A percentile compares a stretch with the other conserved stretches of the same genome.
Evolutionary conservation across 2,329 filamentous ascomycete genomes (phyloP).

Genomic region (Colletotrichum destructivum): DNA sequence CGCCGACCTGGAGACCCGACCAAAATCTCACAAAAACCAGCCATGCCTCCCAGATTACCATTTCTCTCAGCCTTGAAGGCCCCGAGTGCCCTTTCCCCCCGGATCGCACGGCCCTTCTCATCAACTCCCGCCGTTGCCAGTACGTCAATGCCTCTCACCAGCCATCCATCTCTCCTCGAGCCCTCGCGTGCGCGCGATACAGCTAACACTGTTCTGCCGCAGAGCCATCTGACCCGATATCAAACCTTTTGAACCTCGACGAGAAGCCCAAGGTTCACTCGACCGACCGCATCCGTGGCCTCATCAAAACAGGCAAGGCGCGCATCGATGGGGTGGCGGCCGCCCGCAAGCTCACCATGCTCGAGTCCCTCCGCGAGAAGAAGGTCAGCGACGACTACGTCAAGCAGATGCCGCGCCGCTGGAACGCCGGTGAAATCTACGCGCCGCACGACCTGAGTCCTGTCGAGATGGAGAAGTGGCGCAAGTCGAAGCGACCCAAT

Average conservation of each 20-base stretch:
- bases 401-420: slow-evolving; percentile 78
- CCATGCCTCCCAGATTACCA: slow-evolving; percentile 60
- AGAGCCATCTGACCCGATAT: slow-evolving; percentile 28
- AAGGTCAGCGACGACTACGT: slow-evolving; percentile 68
- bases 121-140: slow-evolving; percentile 31
- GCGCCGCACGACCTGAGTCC: slow-evolving; percentile 88
- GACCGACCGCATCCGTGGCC: slow-evolving; percentile 34
- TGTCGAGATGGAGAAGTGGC: slow-evolving; percentile 87
- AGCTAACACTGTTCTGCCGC: slow-evolving; percentile 18
- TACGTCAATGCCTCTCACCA: slow-evolving; percentile 23
- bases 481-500: slow-evolving; percentile 66
- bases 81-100: slow-evolving; percentile 35
- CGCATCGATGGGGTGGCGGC: slow-evolving; percentile 43
- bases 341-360: slow-evolving; percentile 51
- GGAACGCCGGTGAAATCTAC: slow-evolving; percentile 87
- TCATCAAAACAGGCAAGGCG: slow-evolving; percentile 45
- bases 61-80: slow-evolving; percentile 40
- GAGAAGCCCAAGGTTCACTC: slow-evolving; percentile 20
- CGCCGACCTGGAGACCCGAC: slow-evolving; percentile 12
- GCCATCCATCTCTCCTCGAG: not conserved
- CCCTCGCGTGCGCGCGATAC: not conserved
- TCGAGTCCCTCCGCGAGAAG: slow-evolving; percentile 56
- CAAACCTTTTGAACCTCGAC: slow-evolving; percentile 41
- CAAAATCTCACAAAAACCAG: slow-evolving; percentile 42
- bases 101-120: slow-evolving; percentile 39